Conservation (phyloP, 2,329 filamentous ascomycete species). For the Whalleya microplaca region DNA sequence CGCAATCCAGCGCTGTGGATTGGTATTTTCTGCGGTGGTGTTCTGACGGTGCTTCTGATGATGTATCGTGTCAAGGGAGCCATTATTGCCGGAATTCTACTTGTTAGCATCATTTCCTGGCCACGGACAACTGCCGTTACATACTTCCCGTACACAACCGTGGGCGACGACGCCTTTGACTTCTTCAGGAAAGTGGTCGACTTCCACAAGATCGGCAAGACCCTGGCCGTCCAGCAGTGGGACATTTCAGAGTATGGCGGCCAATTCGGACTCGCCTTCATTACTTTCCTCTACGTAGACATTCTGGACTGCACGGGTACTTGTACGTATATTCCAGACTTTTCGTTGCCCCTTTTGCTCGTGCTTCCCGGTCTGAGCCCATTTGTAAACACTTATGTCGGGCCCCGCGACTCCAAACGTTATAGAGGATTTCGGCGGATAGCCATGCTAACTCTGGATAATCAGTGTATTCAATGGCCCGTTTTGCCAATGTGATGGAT, state of each 20-base stretch:
- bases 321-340: slow-evolving; percentile 20
- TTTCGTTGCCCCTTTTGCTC: neutral
- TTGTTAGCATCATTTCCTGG: slow-evolving; percentile 90
- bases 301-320: slow-evolving; percentile 88
- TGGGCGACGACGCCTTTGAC: slow-evolving; percentile 73
- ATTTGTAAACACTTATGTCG: neutral
- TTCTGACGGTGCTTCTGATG: slow-evolving; percentile 80
- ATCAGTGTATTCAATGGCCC: slow-evolving; percentile 80
- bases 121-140: slow-evolving; percentile 76
- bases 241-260: slow-evolving; percentile 68
- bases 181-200: slow-evolving; percentile 89
- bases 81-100: slow-evolving; percentile 79
- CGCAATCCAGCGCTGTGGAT: slow-evolving; percentile 84
- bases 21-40: slow-evolving; percentile 83
- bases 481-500: slow-evolving; percentile 79
- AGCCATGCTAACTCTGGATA: slow-evolving; percentile 1
- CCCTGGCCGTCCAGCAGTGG: slow-evolving; percentile 75
- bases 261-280: slow-evolving; percentile 80
- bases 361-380: neutral
- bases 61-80: slow-evolving; percentile 87
- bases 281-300: slow-evolving; percentile 90
- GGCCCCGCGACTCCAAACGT: too few species aligned
- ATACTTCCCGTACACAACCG: slow-evolving; percentile 74
- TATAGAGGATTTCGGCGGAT: neutral
- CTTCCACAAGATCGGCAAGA: slow-evolving; percentile 76